These are phyloP conservation scores for Cryphonectria naterciae DNA, from an alignment of 2,329 filamentous ascomycete species.

Conservation along the genomic window DNA sequence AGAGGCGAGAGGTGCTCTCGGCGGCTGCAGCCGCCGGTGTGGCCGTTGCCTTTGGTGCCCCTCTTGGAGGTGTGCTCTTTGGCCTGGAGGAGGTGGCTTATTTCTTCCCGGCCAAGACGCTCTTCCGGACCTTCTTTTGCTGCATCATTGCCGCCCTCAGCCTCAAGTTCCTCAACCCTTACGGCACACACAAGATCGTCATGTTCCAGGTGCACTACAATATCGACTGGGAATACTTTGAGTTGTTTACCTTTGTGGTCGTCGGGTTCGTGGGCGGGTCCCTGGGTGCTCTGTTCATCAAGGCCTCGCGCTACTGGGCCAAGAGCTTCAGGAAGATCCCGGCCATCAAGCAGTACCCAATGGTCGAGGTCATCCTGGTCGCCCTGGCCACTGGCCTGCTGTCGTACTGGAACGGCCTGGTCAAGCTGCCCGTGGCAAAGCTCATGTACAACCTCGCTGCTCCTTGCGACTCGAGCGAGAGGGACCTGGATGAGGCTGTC, in stretches of 20 bases:
- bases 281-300: conserved; percentile 91
- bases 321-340: conserved; percentile 81
- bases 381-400: conserved; percentile 81
- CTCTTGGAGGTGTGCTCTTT: conserved; percentile 85
- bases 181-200: conserved; percentile 95
- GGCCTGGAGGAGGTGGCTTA: conserved; percentile 94
- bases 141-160: conserved; percentile 92
- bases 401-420: conserved; percentile 93
- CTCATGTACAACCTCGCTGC: conserved; percentile 88
- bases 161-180: conserved; percentile 93
- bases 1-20: conserved; percentile 90
- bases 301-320: conserved; percentile 89
- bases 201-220: conserved; percentile 92
- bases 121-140: conserved; percentile 98
- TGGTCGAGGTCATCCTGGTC: conserved; percentile 87
- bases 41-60: conserved; percentile 91
- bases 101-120: conserved; percentile 95
- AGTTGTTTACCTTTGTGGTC: conserved; percentile 82
- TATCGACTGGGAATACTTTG: conserved; percentile 92
- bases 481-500: conserved; percentile 66
- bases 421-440: conserved; percentile 87
- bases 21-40: conserved; percentile 91
- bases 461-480: conserved; percentile 75
- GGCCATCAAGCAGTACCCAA: conserved; percentile 78
- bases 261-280: conserved; percentile 85